These are phyloP conservation scores for Vicia faba DNA, from an alignment of 306 rosid genomes.

Conservation along the genomic window DNA sequence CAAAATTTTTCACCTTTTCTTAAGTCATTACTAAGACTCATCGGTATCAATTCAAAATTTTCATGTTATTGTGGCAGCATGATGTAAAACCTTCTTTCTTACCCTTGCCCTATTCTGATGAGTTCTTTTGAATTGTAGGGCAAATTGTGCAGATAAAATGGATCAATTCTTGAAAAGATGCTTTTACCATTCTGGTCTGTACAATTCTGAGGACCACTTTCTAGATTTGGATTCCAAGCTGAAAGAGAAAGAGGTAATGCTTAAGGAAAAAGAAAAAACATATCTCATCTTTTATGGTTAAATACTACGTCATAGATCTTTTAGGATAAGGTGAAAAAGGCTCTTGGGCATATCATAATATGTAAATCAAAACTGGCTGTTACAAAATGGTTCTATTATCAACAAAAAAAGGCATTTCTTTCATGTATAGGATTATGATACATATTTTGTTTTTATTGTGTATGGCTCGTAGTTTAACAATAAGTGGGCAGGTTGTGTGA, in stretches of 20 bases:
- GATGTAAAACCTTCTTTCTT: background rate
- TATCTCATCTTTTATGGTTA: slow-evolving; percentile 8
- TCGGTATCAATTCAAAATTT: slow-evolving; percentile 4
- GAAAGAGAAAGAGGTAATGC: slow-evolving; percentile 71
- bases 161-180: slow-evolving; percentile 78
- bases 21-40: background rate
- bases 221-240: slow-evolving; percentile 65
- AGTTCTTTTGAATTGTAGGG: slow-evolving; percentile 51
- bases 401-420: slow-evolving; percentile 15
- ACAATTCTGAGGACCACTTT: slow-evolving; percentile 73
- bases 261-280: background rate
- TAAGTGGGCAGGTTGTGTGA: background rate
- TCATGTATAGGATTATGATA: slow-evolving; percentile 24
- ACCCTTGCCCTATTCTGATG: slow-evolving; percentile 31
- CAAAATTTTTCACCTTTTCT: background rate
- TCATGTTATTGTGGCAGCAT: slow-evolving; percentile 28
- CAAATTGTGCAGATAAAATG: slow-evolving; percentile 91
- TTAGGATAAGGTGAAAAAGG: slow-evolving; percentile 26
- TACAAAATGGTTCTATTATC: slow-evolving; percentile 12
- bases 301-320: no score
- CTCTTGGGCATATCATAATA: slow-evolving; percentile 6
- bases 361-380: slow-evolving; percentile 24
- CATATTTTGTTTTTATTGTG: slow-evolving; percentile 19
- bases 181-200: slow-evolving; percentile 90
- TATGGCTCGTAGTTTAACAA: background rate